phyloP scores from a whole-genome alignment of 2,329 filamentous ascomycete species.

The Massarina eburnea region DNA sequence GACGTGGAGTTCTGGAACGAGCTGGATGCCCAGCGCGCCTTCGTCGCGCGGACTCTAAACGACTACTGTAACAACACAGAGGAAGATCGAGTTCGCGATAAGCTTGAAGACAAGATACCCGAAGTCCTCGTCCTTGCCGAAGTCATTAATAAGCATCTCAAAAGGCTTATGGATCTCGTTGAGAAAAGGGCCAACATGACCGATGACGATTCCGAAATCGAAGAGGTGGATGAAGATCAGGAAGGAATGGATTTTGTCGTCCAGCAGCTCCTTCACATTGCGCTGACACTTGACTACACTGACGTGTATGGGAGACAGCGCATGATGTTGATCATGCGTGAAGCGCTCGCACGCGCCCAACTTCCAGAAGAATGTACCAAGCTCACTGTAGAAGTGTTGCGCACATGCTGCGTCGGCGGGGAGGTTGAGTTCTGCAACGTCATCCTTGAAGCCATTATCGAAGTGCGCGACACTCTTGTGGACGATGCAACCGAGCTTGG shows the following conservation, averaged over 20 bases:
- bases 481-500: constrained; percentile 54
- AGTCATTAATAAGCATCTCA: constrained; percentile 79
- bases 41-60: constrained; percentile 90
- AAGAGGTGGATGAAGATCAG: constrained; percentile 66
- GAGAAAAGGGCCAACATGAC: constrained; percentile 56
- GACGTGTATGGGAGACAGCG: constrained; percentile 93
- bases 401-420: constrained; percentile 80
- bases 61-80: constrained; percentile 81
- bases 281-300: constrained; percentile 90
- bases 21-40: constrained; percentile 80
- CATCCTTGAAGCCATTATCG: constrained; percentile 89
- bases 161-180: constrained; percentile 66
- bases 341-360: constrained; percentile 81
- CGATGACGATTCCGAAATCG: constrained; percentile 51
- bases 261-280: constrained; percentile 91
- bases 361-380: constrained; percentile 92
- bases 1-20: constrained; percentile 79
- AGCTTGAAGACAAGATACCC: constrained; percentile 90
- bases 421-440: constrained; percentile 83
- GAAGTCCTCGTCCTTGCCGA: constrained; percentile 91
- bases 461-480: constrained; percentile 92
- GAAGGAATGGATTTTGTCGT: constrained; percentile 94
- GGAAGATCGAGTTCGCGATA: constrained; percentile 70
- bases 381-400: constrained; percentile 77
- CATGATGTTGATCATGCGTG: constrained; percentile 90